Base-by-base conservation (phyloP, 495 filamentous ascomycete genomes). In the Evansstolkia leycettana region DNA sequence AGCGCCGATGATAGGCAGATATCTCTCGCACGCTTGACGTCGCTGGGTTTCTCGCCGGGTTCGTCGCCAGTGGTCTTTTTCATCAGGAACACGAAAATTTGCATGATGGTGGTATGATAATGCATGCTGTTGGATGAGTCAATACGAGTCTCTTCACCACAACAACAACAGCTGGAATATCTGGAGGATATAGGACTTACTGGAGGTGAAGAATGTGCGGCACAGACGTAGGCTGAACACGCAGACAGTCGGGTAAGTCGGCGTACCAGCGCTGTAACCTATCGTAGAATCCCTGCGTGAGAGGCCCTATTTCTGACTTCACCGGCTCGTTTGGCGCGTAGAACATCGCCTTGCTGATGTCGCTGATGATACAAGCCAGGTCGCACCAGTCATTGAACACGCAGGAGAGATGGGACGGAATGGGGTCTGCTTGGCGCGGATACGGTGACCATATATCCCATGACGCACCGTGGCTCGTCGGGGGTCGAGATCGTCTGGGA, bases 391-490 rank as follows among this genome's bases (percentile, higher is more conserved):
- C 31, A 8, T 47, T 39, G 10, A 38, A 17, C 18, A 45, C 14
- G 10, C 45, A 47, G 17, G 41, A 32, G 7, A 42, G 35, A 37
- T 51, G 45, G 0, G 45, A 41, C 14, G 38, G 30, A 5, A 23
- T 12, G 9, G 20, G 14, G 7, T 33, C 39, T 11, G 16, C 29
- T 16, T 32, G 42, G 16, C 19, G 34, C 11, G 44, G 44, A 28
- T 51, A 51, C 1, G 48, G 36, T 3, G 13, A 28, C 48, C 48
- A 51, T 25, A 19, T 31, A 31, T 51, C n/a, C n/a, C n/a, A n/a
- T n/a, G n/a, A n/a, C n/a, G n/a, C n/a, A n/a, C n/a, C n/a, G n/a
- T n/a, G n/a, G n/a, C n/a, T n/a, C 47, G 6, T 28, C 30, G 1
- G 23, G 17, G 13, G 34, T 50, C 40, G 12, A 14, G 12, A 15